Conservation (phyloP, 1,284 basidiomycete species). For the Ceratobasidium theobromae region DNA sequence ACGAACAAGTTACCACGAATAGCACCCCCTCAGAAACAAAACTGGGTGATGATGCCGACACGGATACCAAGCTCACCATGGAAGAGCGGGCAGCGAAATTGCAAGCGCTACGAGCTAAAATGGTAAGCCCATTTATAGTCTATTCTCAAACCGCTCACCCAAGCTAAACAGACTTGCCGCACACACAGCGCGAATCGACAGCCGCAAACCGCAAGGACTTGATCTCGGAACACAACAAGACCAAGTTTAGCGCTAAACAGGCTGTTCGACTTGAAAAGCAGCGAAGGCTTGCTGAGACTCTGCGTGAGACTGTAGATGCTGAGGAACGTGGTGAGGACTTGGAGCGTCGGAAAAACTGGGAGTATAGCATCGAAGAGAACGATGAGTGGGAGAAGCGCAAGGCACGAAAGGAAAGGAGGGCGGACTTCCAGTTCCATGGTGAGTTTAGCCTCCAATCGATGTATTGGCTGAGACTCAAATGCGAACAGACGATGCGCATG, state of each 20-base stretch:
- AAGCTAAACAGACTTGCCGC: not conserved
- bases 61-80: conserved; percentile 49
- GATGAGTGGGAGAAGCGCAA: conserved; percentile 91
- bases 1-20: too few relatives aligned
- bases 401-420: conserved; percentile 69
- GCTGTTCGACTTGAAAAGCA: conserved; percentile 81
- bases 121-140: conserved; percentile 54
- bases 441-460: conserved; percentile 39
- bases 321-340: conserved; percentile 76
- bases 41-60: not conserved
- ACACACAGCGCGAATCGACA: conserved; percentile 66
- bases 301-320: conserved; percentile 84
- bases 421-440: conserved; percentile 81
- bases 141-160: conserved; percentile 12
- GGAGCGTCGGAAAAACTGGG: conserved; percentile 84
- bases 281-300: conserved; percentile 82
- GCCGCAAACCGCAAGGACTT: conserved; percentile 81
- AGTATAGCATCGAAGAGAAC: conserved; percentile 92
- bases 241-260: conserved; percentile 74
- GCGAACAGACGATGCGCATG: conserved; percentile 78
- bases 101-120: conserved; percentile 69
- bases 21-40: not conserved
- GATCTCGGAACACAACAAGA: conserved; percentile 75
- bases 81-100: conserved; percentile 78
- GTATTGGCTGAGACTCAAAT: not conserved